Conservation (phyloP, 1,139 yeast genomes). For the Candida sp. region DNA sequence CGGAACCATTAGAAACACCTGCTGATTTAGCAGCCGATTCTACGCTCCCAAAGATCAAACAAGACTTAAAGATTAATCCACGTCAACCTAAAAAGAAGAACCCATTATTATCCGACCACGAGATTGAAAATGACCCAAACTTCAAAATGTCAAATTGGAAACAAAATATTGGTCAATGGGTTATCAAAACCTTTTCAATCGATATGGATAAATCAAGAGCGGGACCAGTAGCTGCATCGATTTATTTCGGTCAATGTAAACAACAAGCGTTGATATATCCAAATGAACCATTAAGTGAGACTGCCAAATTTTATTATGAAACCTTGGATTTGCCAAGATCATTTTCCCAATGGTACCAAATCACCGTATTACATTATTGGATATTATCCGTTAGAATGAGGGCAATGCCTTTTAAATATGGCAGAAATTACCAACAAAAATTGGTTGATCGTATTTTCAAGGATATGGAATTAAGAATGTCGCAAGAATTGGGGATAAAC, state of each 20-base stretch:
- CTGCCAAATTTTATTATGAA: slow-evolving; percentile 73
- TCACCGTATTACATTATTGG: slow-evolving; percentile 91
- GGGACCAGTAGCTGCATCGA: slow-evolving; percentile 91
- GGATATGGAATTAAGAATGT: slow-evolving; percentile 84
- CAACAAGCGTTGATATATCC: slow-evolving; percentile 77
- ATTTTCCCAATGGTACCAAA: slow-evolving; percentile 93
- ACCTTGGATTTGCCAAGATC: slow-evolving; percentile 80
- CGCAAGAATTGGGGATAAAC: slow-evolving; percentile 79
- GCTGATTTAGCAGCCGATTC: slow-evolving; percentile 46
- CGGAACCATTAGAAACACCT: slow-evolving; percentile 34
- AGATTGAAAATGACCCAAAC: slow-evolving; percentile 52
- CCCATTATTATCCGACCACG: slow-evolving; percentile 50
- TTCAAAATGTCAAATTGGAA: slow-evolving; percentile 68
- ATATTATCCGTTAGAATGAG: slow-evolving; percentile 92
- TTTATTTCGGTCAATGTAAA: slow-evolving; percentile 84
- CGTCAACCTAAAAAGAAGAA: slow-evolving; percentile 40
- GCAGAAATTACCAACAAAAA: slow-evolving; percentile 88
- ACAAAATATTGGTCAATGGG: slow-evolving; percentile 67
- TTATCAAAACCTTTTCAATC: slow-evolving; percentile 62
- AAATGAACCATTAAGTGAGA: slow-evolving; percentile 60
- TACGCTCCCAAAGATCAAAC: slow-evolving; percentile 43
- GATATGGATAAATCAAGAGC: slow-evolving; percentile 94
- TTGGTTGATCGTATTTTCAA: slow-evolving; percentile 84
- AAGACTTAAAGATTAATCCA: slow-evolving; percentile 35
- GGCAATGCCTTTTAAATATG: slow-evolving; percentile 88